Evolutionary conservation across 2,329 filamentous ascomycete genomes (phyloP), one percentile per base, ranked within the genome.

Genomic region (Ophiobolus disseminans): DNA sequence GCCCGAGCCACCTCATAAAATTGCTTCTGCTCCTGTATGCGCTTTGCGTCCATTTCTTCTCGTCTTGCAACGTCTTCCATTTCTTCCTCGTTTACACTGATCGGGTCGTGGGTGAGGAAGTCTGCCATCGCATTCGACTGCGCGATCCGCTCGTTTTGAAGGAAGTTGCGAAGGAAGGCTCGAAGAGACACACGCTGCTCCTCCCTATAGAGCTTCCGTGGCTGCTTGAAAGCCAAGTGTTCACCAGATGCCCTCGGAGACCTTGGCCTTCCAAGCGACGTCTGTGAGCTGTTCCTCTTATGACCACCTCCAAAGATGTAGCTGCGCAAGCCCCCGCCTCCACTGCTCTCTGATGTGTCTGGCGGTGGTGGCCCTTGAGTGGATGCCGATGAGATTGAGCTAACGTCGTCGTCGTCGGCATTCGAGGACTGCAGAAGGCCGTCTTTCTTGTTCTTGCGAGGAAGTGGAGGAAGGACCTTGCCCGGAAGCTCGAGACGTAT

Each of bases 1-100:
- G 91, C 87, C 58, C 91, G 82, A 7, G 94, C 94, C 68, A 99
- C 92, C 70, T 99, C 93, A 72, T 97, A 99, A 70, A 99, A 99
- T 57, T 86, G 85, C 69, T 86, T 89, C 71, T 99, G 94, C 73
- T 99, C 94, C 65, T 96, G 90, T 42, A 97, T 83, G 35, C 94
- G 86, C 73, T 89, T 89, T 69, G 90, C 87, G 63, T 99, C 94
- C 73, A 96, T 86, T 10, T 84, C 81, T 72, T 92, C 95, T 43
- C 94, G 83, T 49, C 83, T 83, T 54, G 86, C 74, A 23, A 97
- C 91, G 68, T 99, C 94, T 2, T 87, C 82, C 21, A 88, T 77
- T 67, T 99, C 94, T 49, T 94, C 91, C 60, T 93, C 89, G 17
- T 85, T 91, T 8, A 90, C 79, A 1, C 82, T 85, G 20, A 95